Conservation (phyloP, 2,329 filamentous ascomycete species). For the Colletotrichum viniferum region DNA sequence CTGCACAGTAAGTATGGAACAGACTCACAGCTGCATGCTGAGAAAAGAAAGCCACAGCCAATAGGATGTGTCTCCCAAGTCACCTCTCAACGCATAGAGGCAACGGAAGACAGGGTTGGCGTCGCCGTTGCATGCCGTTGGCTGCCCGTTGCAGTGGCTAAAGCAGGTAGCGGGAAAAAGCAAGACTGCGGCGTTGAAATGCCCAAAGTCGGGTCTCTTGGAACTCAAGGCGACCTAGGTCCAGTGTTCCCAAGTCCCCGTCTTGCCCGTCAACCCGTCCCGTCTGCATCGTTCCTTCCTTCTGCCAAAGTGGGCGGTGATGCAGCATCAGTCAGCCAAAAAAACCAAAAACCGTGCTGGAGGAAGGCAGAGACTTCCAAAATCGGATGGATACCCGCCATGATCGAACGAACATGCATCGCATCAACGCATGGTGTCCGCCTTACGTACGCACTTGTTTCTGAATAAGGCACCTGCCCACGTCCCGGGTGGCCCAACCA, state of each 20-base stretch:
- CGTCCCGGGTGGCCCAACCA: not conserved
- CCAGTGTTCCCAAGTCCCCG: not conserved
- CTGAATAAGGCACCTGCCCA: slow-evolving; percentile 3
- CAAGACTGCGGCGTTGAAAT: not conserved
- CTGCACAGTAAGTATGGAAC: not conserved
- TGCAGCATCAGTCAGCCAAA: not conserved
- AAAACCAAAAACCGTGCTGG: not conserved
- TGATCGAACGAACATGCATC: slow-evolving; percentile 13
- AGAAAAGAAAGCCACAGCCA: slow-evolving; percentile 3
- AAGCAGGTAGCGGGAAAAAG: slow-evolving; percentile 7
- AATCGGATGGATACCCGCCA: not conserved
- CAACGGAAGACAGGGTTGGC: not conserved
- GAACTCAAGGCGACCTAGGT: not conserved
- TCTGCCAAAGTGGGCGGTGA: not conserved
- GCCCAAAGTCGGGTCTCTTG: not conserved
- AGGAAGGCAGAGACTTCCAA: not conserved
- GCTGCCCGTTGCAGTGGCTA: not conserved
- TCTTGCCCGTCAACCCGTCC: not conserved
- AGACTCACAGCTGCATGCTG: not conserved
- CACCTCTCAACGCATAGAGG: not conserved
- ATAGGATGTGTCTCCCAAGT: not conserved
- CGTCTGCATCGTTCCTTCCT: not conserved
- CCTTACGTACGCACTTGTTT: slow-evolving; percentile 17
- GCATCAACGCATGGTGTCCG: not conserved
- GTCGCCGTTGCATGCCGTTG: not conserved